phyloP scores from a whole-genome alignment of 1,139 yeast genomes.

The Scheffersomyces stambukii region DNA sequence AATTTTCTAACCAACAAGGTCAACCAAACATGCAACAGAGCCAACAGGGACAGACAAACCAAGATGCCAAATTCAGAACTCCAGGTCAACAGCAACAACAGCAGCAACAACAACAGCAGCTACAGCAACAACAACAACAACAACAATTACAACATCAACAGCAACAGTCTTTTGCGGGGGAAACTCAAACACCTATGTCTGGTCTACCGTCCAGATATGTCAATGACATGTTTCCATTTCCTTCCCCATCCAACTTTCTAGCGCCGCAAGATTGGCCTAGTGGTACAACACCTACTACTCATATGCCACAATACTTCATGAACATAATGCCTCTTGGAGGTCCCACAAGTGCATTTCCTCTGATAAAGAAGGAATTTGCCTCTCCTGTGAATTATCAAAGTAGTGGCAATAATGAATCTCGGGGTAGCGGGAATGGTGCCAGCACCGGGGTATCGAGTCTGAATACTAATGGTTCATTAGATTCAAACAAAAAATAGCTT shows the following conservation, averaged over 20 bases:
- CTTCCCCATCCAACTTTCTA: constrained; percentile 40
- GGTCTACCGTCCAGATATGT: constrained; percentile 42
- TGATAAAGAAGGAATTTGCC: constrained; percentile 4
- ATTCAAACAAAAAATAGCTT: no score
- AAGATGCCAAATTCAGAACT: constrained; percentile 3
- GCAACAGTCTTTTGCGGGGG: constrained; percentile 6
- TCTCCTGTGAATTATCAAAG: constrained; percentile 3
- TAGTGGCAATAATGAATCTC: not conserved
- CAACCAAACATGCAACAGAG: constrained; percentile 7
- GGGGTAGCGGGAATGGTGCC: constrained; percentile 3
- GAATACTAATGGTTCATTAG: no score
- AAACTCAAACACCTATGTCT: constrained; percentile 36
- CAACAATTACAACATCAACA: constrained; percentile 5
- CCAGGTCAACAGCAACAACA: constrained; percentile 6
- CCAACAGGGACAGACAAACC: constrained; percentile 7
- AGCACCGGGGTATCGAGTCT: no score
- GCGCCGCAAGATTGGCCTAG: constrained; percentile 45
- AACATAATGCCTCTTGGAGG: constrained; percentile 16
- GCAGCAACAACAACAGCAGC: constrained; percentile 11
- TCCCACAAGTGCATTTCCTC: no score
- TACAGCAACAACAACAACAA: constrained; percentile 8
- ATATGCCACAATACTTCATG: constrained; percentile 30
- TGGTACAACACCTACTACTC: constrained; percentile 35
- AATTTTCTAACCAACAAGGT: constrained; percentile 4
- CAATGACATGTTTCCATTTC: constrained; percentile 54